A percentile compares a stretch with the other conserved stretches of the same genome.
phyloP scores from a whole-genome alignment of 768 basidiomycete species.

The Suillus paluster region DNA sequence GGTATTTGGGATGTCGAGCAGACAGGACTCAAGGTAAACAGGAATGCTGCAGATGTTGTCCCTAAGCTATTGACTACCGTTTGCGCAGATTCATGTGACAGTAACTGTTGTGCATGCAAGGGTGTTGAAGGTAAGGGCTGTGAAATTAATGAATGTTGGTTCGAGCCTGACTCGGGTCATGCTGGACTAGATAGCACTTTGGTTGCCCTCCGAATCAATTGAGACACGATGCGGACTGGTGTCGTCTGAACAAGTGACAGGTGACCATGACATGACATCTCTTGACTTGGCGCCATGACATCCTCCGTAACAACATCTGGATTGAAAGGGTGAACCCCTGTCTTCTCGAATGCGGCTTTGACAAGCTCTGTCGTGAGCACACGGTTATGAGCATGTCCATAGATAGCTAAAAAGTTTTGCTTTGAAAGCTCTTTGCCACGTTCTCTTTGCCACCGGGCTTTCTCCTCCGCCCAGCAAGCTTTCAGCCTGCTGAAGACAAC shows the following conservation, averaged over 20 bases:
- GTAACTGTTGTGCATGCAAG: too few relatives aligned
- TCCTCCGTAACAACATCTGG: conserved; percentile 19
- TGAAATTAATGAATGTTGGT: background rate
- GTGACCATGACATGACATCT: background rate
- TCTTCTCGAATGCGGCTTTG: conserved; percentile 27
- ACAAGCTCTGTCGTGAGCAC: conserved; percentile 34
- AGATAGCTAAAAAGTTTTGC: conserved; percentile 42
- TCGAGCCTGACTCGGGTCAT: background rate
- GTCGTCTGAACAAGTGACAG: conserved; percentile 1
- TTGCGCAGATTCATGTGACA: background rate
- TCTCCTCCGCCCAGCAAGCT: conserved; percentile 24
- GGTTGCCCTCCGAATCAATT: conserved; percentile 11
- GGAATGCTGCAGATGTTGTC: background rate
- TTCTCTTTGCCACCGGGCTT: conserved; percentile 38
- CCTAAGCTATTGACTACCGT: background rate
- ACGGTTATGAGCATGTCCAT: conserved; percentile 33
- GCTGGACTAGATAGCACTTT: conserved; percentile 1
- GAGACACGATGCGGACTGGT: conserved; percentile 13
- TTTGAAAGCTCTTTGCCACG: conserved; percentile 27
- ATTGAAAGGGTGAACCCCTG: conserved; percentile 31
- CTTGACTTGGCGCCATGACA: conserved; percentile 25
- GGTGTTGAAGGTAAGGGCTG: too few relatives aligned
- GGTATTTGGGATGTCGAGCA: background rate
- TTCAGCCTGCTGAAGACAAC: conserved; percentile 39
- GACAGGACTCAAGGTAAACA: background rate